phyloP scores from a whole-genome alignment of 495 filamentous ascomycete species.

The Hyaloscypha variabilis region DNA sequence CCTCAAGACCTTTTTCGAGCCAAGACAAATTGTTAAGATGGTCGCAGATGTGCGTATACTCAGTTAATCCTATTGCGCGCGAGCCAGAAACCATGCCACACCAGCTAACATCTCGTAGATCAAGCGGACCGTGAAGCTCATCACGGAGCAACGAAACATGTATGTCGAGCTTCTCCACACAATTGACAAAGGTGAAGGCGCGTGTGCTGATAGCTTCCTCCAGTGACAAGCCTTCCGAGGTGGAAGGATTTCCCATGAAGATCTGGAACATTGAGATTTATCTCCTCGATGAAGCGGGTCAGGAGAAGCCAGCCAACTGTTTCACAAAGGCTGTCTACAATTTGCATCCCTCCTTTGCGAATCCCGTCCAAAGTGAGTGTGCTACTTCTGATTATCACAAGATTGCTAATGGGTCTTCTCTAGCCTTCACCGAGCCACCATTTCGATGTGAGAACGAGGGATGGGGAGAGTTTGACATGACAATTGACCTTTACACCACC shows the following conservation, averaged over 20 bases:
- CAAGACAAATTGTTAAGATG: conserved; percentile 23
- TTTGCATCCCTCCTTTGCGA: conserved; percentile 90
- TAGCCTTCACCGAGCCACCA: conserved; percentile 79
- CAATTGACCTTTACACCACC: conserved; percentile 74
- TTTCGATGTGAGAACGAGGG: conserved; percentile 92
- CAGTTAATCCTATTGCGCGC: conserved; percentile 76
- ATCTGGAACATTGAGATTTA: conserved; percentile 68
- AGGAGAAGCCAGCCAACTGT: conserved; percentile 73
- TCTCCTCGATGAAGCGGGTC: conserved; percentile 60
- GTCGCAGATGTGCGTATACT: conserved; percentile 45
- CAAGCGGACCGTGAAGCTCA: conserved; percentile 86
- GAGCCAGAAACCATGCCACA: conserved; percentile 18
- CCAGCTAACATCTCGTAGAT: conserved; percentile 49
- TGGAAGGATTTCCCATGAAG: conserved; percentile 91
- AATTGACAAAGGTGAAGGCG: background rate
- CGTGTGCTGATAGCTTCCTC: conserved; percentile 25
- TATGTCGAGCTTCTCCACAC: background rate
- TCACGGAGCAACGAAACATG: conserved; percentile 86
- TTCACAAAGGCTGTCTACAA: conserved; percentile 93
- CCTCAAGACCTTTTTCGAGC: background rate
- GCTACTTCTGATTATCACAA: background rate
- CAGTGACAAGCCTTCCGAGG: conserved; percentile 69
- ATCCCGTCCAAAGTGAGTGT: conserved; percentile 76
- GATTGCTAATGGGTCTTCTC: conserved; percentile 6
- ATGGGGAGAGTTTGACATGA: conserved; percentile 99